phyloP scores from a whole-genome alignment of 768 basidiomycete genomes.

The Hericium erinaceus region DNA sequence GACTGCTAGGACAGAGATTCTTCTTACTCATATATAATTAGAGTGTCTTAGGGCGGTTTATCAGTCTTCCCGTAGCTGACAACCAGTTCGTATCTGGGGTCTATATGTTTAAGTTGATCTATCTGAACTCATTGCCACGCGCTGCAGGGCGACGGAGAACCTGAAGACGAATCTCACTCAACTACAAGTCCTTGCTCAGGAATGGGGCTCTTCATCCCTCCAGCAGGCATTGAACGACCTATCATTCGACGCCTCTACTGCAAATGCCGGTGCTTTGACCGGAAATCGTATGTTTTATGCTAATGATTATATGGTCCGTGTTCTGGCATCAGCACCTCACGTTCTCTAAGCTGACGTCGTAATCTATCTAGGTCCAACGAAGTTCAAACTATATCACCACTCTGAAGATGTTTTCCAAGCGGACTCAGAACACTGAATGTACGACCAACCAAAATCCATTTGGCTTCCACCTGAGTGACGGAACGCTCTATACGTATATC shows the following conservation, averaged over 20 bases:
- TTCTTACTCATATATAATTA: slow-evolving; percentile 15
- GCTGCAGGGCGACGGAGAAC: slow-evolving; percentile 36
- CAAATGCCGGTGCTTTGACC: slow-evolving; percentile 43
- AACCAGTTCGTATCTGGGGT: slow-evolving; percentile 22
- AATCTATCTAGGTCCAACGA: slow-evolving; percentile 42
- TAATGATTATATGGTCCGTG: slow-evolving; percentile 55
- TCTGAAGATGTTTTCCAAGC: slow-evolving; percentile 49
- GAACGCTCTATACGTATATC: slow-evolving; percentile 48
- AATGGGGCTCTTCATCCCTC: slow-evolving; percentile 40
- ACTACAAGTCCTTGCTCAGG: slow-evolving; percentile 37
- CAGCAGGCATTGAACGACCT: slow-evolving; percentile 30
- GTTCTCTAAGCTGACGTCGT: no score
- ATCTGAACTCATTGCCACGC: neutral
- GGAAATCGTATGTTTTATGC: slow-evolving; percentile 58
- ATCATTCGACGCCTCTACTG: slow-evolving; percentile 29
- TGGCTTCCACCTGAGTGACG: slow-evolving; percentile 63
- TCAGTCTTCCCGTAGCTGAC: slow-evolving; percentile 46
- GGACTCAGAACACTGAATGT: slow-evolving; percentile 56
- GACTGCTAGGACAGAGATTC: no score
- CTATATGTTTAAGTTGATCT: neutral
- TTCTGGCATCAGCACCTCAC: neutral
- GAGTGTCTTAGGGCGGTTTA: slow-evolving; percentile 54
- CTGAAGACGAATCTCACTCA: slow-evolving; percentile 48
- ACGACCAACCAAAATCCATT: slow-evolving; percentile 51
- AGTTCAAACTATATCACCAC: slow-evolving; percentile 49